phyloP scores from a whole-genome alignment of 257 asterid species.

The Salvia miltiorrhiza region DNA sequence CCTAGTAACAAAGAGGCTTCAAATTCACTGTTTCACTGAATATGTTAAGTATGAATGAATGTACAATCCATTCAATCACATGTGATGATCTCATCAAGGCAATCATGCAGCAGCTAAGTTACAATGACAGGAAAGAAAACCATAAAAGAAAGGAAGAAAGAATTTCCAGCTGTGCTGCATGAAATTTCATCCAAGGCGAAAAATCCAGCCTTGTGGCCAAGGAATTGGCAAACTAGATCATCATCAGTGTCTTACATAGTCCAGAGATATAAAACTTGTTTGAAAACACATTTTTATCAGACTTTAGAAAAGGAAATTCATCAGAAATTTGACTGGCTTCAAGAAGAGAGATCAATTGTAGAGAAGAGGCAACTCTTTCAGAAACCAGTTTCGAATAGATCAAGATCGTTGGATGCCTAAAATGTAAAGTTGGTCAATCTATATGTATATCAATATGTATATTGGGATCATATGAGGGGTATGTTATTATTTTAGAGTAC shows the following conservation, averaged over 20 bases:
- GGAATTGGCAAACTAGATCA: not conserved
- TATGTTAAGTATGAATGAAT: not conserved
- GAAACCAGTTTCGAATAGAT: conserved; percentile 28
- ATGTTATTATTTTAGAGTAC: too few species aligned
- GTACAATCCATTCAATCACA: not conserved
- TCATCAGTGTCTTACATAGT: not conserved
- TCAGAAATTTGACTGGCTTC: not conserved
- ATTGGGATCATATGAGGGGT: too few species aligned
- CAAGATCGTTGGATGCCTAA: too few species aligned
- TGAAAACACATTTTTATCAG: not conserved
- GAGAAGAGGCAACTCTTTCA: not conserved
- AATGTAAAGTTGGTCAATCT: too few species aligned
- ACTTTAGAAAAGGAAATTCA: not conserved
- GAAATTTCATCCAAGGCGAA: not conserved
- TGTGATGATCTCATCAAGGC: not conserved
- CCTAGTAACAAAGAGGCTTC: conserved; percentile 9
- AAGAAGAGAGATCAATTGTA: not conserved
- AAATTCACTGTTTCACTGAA: not conserved
- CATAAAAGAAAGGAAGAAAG: not conserved
- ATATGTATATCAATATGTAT: too few species aligned
- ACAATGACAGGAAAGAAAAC: not conserved
- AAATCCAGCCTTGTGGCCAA: not conserved
- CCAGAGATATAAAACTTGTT: not conserved
- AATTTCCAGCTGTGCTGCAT: not conserved
- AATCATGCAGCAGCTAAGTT: not conserved